phyloP scores from a whole-genome alignment of 768 basidiomycete genomes.

The Gloeopeniophorella convolvens region DNA sequence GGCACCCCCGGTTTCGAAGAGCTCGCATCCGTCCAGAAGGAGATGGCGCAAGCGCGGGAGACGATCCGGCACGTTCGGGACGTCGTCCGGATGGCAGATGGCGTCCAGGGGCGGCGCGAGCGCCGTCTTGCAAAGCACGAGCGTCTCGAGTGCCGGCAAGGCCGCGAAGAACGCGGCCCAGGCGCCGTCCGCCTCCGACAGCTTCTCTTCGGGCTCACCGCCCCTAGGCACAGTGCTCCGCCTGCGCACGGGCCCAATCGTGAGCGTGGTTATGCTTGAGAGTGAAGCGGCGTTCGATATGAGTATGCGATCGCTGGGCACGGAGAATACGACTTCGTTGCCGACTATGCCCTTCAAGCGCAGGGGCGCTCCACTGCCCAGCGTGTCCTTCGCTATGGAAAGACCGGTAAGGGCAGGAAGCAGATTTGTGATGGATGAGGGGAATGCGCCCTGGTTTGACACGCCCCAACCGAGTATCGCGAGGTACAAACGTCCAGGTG shows the following conservation, averaged over 20 bases:
- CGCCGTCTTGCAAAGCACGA: neutral
- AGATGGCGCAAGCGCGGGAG: neutral
- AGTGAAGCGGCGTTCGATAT: neutral
- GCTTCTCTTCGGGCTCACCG: neutral
- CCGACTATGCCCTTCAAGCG: neutral
- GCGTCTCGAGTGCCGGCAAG: neutral
- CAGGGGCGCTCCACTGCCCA: neutral
- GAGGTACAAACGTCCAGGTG: neutral
- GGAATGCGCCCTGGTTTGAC: neutral
- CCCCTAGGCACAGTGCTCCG: neutral
- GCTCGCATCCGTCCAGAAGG: neutral
- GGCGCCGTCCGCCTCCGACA: neutral
- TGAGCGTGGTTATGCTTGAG: neutral
- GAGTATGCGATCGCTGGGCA: neutral
- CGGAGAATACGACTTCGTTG: neutral
- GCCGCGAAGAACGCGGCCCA: neutral
- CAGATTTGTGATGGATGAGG: neutral
- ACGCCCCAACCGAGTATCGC: neutral
- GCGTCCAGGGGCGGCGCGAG: neutral
- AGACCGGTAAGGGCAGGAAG: neutral
- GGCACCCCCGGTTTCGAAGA: neutral
- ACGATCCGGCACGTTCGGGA: conserved; percentile 8
- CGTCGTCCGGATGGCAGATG: neutral
- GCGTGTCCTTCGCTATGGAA: neutral
- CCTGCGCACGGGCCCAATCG: neutral